Conservation (phyloP, 441 rosid species). For the Raphanus hybrid region DNA sequence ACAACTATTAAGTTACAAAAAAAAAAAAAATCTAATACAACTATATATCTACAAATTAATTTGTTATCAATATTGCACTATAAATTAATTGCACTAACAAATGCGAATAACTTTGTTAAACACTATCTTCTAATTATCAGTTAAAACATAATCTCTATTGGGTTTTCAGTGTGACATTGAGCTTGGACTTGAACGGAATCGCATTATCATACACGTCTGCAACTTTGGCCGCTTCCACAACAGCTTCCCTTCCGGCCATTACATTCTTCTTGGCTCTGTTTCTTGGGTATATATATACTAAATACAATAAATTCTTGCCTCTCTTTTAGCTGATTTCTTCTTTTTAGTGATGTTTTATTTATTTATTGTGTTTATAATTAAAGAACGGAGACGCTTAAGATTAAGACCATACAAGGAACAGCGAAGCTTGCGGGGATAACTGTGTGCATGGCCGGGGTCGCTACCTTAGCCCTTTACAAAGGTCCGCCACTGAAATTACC, state of each 20-base stretch:
- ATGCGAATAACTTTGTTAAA: background rate
- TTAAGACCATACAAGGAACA: conserved; percentile 59
- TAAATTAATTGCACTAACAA: background rate
- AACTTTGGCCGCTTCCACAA: conserved; percentile 76
- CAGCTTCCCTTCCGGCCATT: conserved; percentile 81
- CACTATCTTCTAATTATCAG: background rate
- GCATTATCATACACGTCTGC: conserved; percentile 79
- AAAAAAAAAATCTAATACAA: background rate
- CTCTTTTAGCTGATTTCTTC: background rate
- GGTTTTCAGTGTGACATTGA: conserved; percentile 60
- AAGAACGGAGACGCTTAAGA: conserved; percentile 68
- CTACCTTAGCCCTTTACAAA: conserved; percentile 67
- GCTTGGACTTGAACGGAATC: conserved; percentile 68
- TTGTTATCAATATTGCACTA: background rate
- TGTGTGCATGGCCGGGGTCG: conserved; percentile 70
- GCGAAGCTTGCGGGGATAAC: conserved; percentile 72
- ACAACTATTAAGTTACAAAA: too few species aligned
- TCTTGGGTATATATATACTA: conserved; percentile 51
- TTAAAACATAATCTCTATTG: background rate
- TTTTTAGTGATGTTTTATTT: background rate
- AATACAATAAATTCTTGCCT: conserved; percentile 29
- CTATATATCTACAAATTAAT: background rate
- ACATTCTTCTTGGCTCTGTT: conserved; percentile 87
- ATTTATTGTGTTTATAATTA: background rate
- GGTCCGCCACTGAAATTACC: conserved; percentile 63